Evolutionary conservation across 805 yeast genomes (phyloP), one percentile per base, ranked within the genome.

Genomic region (Candida hungchunana): DNA sequence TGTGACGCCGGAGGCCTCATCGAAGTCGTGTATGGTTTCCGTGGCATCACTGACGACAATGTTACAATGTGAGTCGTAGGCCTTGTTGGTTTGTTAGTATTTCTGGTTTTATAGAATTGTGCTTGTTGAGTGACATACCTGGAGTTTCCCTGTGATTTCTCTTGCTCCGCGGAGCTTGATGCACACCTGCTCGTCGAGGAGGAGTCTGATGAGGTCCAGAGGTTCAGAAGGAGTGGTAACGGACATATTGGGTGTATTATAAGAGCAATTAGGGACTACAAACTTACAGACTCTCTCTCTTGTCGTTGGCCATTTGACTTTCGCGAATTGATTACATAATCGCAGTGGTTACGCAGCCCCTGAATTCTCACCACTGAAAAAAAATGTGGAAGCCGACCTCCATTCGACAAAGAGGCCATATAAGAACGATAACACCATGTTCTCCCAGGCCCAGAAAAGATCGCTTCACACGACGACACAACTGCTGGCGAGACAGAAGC

Each of bases 21-120:
- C 73, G 5, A 70, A 52, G 25, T 68, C 67, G 57, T 75, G 85
- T 25, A 89, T 77, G 2, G 83, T 84, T 56, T 93, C 99, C 36
- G 72, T 74, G 7, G 95, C 96, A 51, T 93, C 95, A 48, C 97
- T 87, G 44, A 93, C 72, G 25, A 93, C 96, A 71, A 93, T 77
- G 59, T 94, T 93, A 63, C 97, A 93, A 63, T 90, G 98, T 31
- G 95, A 83, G 63, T 90, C 98, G 63, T 85, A 90, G 1, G 96
- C 87, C 75, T 71, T 37, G 3, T 13, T 23, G 18, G 20, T 2
- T 10, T 32, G 46, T 39, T 39, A 39, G 46, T 39, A 33, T 14
- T 16, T n/a, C n/a, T n/a, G n/a, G n/a, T n/a, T n/a, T n/a, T n/a
- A n/a, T 20, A 11, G 23, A 11, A 8, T 20, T 8, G 11, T 20